phyloP scores from a whole-genome alignment of 2,329 filamentous ascomycete species.

The Sphaerulina populicola region DNA sequence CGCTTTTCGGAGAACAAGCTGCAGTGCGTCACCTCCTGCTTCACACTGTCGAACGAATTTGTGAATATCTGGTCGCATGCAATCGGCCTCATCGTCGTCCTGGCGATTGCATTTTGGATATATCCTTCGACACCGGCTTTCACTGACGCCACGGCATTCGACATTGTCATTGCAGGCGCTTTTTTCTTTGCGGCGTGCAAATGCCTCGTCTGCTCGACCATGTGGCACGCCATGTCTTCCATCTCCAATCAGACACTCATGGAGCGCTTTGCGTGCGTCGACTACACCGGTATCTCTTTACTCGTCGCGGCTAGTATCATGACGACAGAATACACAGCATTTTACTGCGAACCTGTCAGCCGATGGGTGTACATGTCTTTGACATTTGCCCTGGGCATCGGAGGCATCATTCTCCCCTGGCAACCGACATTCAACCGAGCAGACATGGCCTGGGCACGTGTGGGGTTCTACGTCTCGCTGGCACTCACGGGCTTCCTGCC shows the following conservation, averaged over 20 bases:
- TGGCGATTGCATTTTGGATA: slow-evolving; percentile 88
- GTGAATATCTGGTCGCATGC: slow-evolving; percentile 98
- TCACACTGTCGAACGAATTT: slow-evolving; percentile 77
- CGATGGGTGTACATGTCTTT: slow-evolving; percentile 77
- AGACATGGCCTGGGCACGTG: slow-evolving; percentile 88
- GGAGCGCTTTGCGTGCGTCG: slow-evolving; percentile 92
- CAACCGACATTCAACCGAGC: slow-evolving; percentile 86
- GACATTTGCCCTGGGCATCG: slow-evolving; percentile 72
- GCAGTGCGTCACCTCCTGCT: slow-evolving; percentile 72
- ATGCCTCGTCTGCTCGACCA: slow-evolving; percentile 85
- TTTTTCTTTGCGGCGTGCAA: slow-evolving; percentile 97
- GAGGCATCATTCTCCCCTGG: slow-evolving; percentile 89
- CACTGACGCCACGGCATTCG: slow-evolving; percentile 72
- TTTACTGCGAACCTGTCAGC: slow-evolving; percentile 89
- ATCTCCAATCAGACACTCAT: slow-evolving; percentile 83
- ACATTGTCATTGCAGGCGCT: slow-evolving; percentile 81
- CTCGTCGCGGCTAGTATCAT: slow-evolving; percentile 94
- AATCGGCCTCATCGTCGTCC: slow-evolving; percentile 77
- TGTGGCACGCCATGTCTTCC: slow-evolving; percentile 99
- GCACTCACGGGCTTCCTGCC: slow-evolving; percentile 84
- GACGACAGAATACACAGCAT: slow-evolving; percentile 96
- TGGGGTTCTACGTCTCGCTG: slow-evolving; percentile 82
- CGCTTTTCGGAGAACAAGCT: slow-evolving; percentile 88
- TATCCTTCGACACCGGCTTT: slow-evolving; percentile 87
- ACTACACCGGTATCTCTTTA: slow-evolving; percentile 94